These are phyloP conservation scores for Sodiomyces alkalinus DNA, from an alignment of 2,329 filamentous ascomycete genomes.

Conservation along the genomic window DNA sequence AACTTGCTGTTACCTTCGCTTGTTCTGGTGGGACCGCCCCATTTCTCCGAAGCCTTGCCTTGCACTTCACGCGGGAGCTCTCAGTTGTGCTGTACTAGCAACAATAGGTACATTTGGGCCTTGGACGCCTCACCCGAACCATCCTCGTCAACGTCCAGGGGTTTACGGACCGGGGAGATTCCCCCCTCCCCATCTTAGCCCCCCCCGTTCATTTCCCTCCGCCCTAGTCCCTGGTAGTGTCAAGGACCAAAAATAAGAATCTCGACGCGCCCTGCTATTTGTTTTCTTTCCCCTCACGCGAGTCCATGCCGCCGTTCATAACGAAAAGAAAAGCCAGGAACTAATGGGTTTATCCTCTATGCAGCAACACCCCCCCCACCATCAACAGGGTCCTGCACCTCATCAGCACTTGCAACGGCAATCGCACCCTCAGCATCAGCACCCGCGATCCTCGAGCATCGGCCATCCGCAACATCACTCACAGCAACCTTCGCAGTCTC, in stretches of 20 bases:
- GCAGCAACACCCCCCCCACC: slow-evolving; percentile 64
- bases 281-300: slow-evolving; percentile 19
- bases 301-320: slow-evolving; percentile 15
- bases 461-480: slow-evolving; percentile 60
- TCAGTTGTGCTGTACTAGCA: slow-evolving; percentile 9
- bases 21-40: slow-evolving; percentile 3
- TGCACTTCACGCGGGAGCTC: slow-evolving; percentile 6
- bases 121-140: slow-evolving; percentile 32
- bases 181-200: slow-evolving; percentile 19
- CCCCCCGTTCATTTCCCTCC: too few relatives aligned
- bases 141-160: slow-evolving; percentile 29
- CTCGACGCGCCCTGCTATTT: slow-evolving; percentile 30
- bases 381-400: slow-evolving; percentile 56
- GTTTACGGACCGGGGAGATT: too few relatives aligned
- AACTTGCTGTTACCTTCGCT: not conserved
- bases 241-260: slow-evolving; percentile 31
- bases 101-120: slow-evolving; percentile 18
- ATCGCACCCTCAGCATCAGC: slow-evolving; percentile 48
- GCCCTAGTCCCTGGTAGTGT: slow-evolving; percentile 30
- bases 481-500: slow-evolving; percentile 46
- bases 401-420: slow-evolving; percentile 50
- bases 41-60: slow-evolving; percentile 8
- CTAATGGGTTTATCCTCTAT: slow-evolving; percentile 47
- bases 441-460: slow-evolving; percentile 56
- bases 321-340: slow-evolving; percentile 16